A percentile compares a stretch with the other conserved stretches of the same genome.
Conservation (phyloP, 148 eudicot genomes). For the Nepenthes gracilis region DNA sequence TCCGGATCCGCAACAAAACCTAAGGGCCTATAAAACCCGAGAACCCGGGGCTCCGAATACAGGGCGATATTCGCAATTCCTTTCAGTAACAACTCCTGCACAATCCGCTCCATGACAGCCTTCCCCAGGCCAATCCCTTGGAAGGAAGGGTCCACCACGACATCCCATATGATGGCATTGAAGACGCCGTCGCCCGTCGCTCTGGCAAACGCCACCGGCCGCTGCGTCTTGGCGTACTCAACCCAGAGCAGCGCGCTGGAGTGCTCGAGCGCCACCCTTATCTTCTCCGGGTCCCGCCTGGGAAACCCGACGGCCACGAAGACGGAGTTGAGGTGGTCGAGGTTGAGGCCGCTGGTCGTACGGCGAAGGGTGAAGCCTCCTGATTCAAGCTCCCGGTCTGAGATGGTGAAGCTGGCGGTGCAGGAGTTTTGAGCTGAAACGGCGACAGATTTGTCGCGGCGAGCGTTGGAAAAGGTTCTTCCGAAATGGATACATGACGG, state of each 20-base stretch:
- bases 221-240: constrained; percentile 44
- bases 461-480: too few relatives aligned
- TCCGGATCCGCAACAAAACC: constrained; percentile 91
- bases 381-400: constrained; percentile 45
- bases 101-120: constrained; percentile 77
- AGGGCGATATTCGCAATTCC: constrained; percentile 71
- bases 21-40: constrained; percentile 80
- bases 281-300: constrained; percentile 64
- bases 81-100: constrained; percentile 39
- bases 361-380: constrained; percentile 60
- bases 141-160: constrained; percentile 81
- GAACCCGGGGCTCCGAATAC: constrained; percentile 91
- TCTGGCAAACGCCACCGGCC: constrained; percentile 87
- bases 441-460: neutral
- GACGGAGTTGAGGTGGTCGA: constrained; percentile 79
- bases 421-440: constrained; percentile 19
- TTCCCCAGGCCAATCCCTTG: constrained; percentile 92
- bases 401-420: constrained; percentile 25
- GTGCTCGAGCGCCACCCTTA: constrained; percentile 58
- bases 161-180: constrained; percentile 94
- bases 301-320: constrained; percentile 91
- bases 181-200: constrained; percentile 96
- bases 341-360: constrained; percentile 35
- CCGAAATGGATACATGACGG: too few relatives aligned
- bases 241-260: constrained; percentile 65